Percentiles rank a stretch among this genome's conserved stretches.
phyloP scores from a whole-genome alignment of 1,139 yeast genomes.

The Taphrina flavorubra region DNA sequence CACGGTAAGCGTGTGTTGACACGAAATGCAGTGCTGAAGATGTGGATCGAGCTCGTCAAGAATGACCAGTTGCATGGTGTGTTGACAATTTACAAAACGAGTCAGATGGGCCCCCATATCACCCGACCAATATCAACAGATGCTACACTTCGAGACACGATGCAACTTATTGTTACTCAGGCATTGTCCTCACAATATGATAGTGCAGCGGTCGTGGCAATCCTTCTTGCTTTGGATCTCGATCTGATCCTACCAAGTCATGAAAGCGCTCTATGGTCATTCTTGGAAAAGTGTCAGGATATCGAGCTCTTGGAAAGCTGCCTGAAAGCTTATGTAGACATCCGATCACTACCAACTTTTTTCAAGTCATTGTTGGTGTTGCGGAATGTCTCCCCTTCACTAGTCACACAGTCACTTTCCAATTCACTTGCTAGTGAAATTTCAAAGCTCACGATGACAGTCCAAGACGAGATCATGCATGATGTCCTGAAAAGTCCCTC shows the following conservation, averaged over 20 bases:
- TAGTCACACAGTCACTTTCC: neutral
- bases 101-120: neutral
- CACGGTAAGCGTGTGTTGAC: neutral
- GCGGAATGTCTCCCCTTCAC: neutral
- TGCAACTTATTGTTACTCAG: neutral
- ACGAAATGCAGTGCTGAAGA: neutral
- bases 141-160: neutral
- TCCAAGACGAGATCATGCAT: constrained; percentile 6
- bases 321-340: constrained; percentile 13
- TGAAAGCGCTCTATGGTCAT: constrained; percentile 5
- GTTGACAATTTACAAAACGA: neutral
- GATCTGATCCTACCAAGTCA: constrained; percentile 8
- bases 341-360: constrained; percentile 10
- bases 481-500: neutral
- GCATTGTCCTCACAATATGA: neutral
- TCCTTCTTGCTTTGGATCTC: constrained; percentile 5
- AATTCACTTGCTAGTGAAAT: constrained; percentile 5
- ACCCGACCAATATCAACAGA: constrained; percentile 14
- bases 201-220: neutral
- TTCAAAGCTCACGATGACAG: neutral
- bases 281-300: neutral
- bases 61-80: neutral
- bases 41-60: constrained; percentile 1
- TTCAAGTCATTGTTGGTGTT: neutral
- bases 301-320: neutral